Conservation (phyloP, 305 asterid genomes). For the Fraxinus sp. region DNA sequence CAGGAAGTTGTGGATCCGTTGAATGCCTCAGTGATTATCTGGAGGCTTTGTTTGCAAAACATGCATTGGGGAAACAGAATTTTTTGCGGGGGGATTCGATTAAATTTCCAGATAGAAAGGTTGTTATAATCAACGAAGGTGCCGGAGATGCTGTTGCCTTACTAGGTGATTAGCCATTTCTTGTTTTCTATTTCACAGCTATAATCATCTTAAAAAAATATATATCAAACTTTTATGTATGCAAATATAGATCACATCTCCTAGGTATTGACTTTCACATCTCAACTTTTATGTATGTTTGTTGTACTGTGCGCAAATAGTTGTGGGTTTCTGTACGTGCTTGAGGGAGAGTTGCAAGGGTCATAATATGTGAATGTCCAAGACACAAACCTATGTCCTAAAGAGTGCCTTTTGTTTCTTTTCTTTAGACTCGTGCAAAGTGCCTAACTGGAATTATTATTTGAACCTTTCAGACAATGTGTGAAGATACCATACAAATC, state of each 20-base stretch:
- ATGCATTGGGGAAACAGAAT: slow-evolving; percentile 15
- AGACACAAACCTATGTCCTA: not conserved
- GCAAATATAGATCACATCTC: not conserved
- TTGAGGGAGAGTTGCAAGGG: not conserved
- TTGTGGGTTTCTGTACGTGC: not conserved
- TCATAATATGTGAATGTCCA: not conserved
- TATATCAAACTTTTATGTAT: not conserved
- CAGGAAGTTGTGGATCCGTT: slow-evolving; percentile 48
- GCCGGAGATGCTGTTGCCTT: slow-evolving; percentile 80
- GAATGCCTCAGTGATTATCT: slow-evolving; percentile 44
- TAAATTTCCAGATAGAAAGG: slow-evolving; percentile 36
- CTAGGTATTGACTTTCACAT: not conserved
- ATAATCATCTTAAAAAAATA: not conserved
- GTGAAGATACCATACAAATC: not conserved
- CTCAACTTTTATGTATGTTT: not conserved
- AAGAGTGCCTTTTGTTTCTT: not conserved
- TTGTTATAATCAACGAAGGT: slow-evolving; percentile 72
- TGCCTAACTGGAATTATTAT: not conserved
- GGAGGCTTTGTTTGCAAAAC: slow-evolving; percentile 31
- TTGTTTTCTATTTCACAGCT: not conserved
- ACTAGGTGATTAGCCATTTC: slow-evolving; percentile 46
- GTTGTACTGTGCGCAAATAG: not conserved
- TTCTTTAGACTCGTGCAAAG: not conserved
- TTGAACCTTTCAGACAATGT: not conserved
- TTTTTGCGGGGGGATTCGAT: slow-evolving; percentile 22